Conservation (phyloP, 106 monocot species). For the Dendrobium nobile region DNA sequence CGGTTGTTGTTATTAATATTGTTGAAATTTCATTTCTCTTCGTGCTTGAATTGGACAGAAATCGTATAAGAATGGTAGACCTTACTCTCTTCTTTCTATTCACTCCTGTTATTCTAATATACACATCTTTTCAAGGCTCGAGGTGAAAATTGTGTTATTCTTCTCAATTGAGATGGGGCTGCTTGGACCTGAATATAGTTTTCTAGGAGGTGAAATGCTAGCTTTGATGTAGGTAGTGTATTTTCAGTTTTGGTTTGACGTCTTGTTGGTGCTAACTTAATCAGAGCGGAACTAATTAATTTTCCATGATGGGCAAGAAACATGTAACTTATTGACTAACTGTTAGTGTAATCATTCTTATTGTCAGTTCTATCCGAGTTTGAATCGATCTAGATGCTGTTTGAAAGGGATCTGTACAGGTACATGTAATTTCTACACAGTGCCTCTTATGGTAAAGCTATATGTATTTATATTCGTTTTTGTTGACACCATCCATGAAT, state of each 20-base stretch:
- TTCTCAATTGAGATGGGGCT: background rate
- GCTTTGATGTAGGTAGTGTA: background rate
- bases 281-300: background rate
- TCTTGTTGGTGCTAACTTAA: background rate
- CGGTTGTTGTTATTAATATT: background rate
- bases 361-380: constrained; percentile 74
- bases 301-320: background rate
- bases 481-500: background rate
- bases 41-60: background rate
- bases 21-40: background rate
- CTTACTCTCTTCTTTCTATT: background rate
- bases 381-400: constrained; percentile 79
- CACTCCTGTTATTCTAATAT: background rate
- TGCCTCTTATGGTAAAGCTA: background rate
- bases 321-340: background rate
- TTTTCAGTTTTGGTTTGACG: background rate
- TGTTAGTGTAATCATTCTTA: background rate
- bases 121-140: background rate
- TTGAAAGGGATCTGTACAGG: constrained; percentile 83
- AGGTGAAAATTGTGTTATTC: background rate
- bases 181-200: background rate
- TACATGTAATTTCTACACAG: constrained; percentile 7
- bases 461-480: background rate
- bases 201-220: background rate
- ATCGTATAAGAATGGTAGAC: background rate